Percentiles rank a stretch among this genome's conserved stretches.
phyloP scores from a whole-genome alignment of 2,329 filamentous ascomycete genomes.

The Xylariaceae sp. region DNA sequence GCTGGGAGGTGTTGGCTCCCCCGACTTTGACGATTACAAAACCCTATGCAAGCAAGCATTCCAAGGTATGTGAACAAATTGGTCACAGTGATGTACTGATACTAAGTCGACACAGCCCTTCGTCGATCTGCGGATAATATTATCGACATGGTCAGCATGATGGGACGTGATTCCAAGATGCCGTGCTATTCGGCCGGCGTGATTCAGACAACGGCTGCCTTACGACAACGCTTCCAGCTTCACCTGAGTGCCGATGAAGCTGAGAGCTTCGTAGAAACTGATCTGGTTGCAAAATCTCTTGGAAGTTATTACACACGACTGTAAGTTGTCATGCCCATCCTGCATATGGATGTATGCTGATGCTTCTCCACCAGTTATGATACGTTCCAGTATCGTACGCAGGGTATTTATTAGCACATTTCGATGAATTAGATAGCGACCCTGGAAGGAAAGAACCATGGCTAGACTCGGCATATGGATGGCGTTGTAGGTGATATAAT shows the following conservation, averaged over 20 bases:
- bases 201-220: conserved; percentile 64
- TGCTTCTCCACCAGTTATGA: conserved; percentile 58
- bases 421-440: too few species aligned
- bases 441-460: conserved; percentile 13
- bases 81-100: background rate
- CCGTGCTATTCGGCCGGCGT: conserved; percentile 76
- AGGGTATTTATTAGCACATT: conserved; percentile 70
- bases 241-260: conserved; percentile 81
- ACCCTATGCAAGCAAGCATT: conserved; percentile 79
- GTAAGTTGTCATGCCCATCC: conserved; percentile 51
- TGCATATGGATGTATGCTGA: conserved; percentile 2
- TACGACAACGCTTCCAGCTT: conserved; percentile 75
- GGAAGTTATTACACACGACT: conserved; percentile 86
- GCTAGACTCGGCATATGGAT: conserved; percentile 30
- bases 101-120: conserved; percentile 51
- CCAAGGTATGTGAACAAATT: conserved; percentile 53
- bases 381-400: conserved; percentile 83
- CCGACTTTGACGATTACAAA: conserved; percentile 74
- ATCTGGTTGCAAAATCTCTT: conserved; percentile 75
- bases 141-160: conserved; percentile 78
- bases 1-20: conserved; percentile 67
- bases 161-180: conserved; percentile 82
- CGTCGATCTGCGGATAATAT: conserved; percentile 76
- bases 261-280: conserved; percentile 75
- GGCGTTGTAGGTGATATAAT: conserved; percentile 32